phyloP scores from a whole-genome alignment of 2,329 filamentous ascomycete species.

The Neurospora crassa region DNA sequence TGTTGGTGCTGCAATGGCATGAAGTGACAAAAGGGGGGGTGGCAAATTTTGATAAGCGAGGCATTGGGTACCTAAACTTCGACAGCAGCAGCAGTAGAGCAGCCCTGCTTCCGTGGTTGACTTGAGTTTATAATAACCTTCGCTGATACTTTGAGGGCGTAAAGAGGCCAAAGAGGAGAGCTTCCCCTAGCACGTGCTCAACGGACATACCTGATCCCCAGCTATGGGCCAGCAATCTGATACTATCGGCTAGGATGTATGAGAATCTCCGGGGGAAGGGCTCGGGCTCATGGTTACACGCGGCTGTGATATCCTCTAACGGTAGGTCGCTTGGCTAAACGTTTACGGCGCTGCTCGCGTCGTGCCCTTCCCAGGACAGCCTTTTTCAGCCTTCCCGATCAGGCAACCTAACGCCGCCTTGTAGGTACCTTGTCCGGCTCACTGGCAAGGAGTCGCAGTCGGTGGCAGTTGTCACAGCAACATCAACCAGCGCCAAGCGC shows the following conservation, averaged over 20 bases:
- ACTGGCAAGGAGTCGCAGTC: background rate
- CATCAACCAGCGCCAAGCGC: background rate
- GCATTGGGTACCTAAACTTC: background rate
- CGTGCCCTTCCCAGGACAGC: background rate
- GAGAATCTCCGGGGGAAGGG: background rate
- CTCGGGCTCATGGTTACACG: background rate
- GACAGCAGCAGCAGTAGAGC: background rate
- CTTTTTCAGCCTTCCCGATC: background rate
- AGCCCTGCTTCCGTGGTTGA: background rate
- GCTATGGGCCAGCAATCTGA: background rate
- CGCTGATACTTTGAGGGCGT: background rate
- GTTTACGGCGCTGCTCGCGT: background rate
- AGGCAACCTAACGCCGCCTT: background rate
- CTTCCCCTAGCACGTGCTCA: background rate
- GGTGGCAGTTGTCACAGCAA: background rate
- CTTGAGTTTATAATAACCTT: background rate
- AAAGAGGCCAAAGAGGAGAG: background rate
- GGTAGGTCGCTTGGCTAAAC: background rate
- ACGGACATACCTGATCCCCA: background rate
- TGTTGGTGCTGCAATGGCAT: background rate
- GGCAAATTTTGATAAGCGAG: background rate
- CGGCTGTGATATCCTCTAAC: background rate
- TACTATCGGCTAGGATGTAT: background rate
- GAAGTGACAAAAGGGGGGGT: background rate
- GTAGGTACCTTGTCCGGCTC: background rate